A percentile compares a stretch with the other conserved stretches of the same genome.
Evolutionary conservation across 2,329 filamentous ascomycete genomes (phyloP).

Genomic region (Aureobasidium sp.): DNA sequence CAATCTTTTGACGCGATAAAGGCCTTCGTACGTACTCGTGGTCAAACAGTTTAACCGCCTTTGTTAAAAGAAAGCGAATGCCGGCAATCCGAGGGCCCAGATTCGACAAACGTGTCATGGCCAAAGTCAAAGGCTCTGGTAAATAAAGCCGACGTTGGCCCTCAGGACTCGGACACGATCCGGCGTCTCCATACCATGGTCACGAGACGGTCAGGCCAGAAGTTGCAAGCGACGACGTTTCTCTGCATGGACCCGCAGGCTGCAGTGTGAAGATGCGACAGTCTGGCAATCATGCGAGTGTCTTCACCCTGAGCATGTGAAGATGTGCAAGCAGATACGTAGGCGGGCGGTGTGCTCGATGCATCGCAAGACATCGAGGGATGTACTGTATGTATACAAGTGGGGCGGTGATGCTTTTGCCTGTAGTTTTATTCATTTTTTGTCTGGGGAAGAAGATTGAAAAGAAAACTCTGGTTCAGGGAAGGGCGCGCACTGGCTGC

Average conservation of each 20-base stretch:
- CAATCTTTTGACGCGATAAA: not conserved
- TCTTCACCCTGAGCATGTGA: not conserved
- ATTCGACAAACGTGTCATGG: not conserved
- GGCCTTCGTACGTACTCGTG: not conserved
- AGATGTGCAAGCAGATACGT: not conserved
- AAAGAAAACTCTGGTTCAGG: slow-evolving; percentile 9
- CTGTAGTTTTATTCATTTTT: not conserved
- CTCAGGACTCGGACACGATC: not conserved
- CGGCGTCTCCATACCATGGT: slow-evolving; percentile 8
- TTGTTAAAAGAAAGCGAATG: slow-evolving; percentile 8
- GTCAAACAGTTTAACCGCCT: slow-evolving; percentile 9
- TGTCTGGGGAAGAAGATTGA: slow-evolving; percentile 9
- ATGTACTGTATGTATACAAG: not conserved
- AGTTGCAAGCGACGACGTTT: slow-evolving; percentile 2
- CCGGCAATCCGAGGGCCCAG: slow-evolving; percentile 10
- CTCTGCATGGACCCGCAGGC: slow-evolving; percentile 6
- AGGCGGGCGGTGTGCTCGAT: not conserved
- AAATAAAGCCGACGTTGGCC: slow-evolving; percentile 7
- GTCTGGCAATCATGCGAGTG: not conserved
- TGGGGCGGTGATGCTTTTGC: slow-evolving; percentile 9
- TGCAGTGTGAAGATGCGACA: not conserved
- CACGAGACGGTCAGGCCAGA: slow-evolving; percentile 11
- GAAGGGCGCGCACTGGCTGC: slow-evolving; percentile 7
- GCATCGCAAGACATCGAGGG: slow-evolving; percentile 2
- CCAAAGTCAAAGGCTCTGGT: not conserved